phyloP scores from a whole-genome alignment of 441 rosid genomes.

The Codiaeum variegatum region DNA sequence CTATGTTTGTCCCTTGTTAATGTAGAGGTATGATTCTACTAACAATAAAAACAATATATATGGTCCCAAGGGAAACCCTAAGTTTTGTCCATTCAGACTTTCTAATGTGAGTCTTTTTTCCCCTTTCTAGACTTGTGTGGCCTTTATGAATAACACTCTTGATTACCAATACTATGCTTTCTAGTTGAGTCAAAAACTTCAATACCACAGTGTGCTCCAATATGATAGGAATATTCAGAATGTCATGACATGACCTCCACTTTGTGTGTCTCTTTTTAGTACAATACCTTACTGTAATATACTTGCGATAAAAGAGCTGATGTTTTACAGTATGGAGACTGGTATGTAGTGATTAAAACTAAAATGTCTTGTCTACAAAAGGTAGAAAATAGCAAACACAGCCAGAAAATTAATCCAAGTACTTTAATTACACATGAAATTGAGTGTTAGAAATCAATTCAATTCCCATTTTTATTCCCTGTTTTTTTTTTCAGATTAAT shows the following conservation, averaged over 20 bases:
- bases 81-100: conserved; percentile 85
- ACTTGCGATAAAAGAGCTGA: neutral
- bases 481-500: no score
- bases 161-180: conserved; percentile 1
- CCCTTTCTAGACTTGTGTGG: conserved; percentile 1
- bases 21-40: no score
- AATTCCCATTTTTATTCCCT: no score
- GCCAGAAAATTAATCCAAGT: neutral
- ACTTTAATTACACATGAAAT: no score
- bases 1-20: no score
- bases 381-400: neutral
- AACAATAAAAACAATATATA: no score
- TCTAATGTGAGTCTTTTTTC: conserved; percentile 68
- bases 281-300: neutral
- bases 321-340: neutral
- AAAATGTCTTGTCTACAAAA: neutral
- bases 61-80: conserved; percentile 98
- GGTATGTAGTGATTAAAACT: neutral
- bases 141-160: conserved; percentile 14
- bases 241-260: neutral
- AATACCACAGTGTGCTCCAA: neutral
- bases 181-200: neutral
- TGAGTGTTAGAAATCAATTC: no score
- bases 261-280: neutral
- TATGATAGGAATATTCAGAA: neutral